Evolutionary conservation across 139 green algal species (phyloP), one percentile per base, ranked within the genome.

Genomic region (Coelastrella sp.): DNA sequence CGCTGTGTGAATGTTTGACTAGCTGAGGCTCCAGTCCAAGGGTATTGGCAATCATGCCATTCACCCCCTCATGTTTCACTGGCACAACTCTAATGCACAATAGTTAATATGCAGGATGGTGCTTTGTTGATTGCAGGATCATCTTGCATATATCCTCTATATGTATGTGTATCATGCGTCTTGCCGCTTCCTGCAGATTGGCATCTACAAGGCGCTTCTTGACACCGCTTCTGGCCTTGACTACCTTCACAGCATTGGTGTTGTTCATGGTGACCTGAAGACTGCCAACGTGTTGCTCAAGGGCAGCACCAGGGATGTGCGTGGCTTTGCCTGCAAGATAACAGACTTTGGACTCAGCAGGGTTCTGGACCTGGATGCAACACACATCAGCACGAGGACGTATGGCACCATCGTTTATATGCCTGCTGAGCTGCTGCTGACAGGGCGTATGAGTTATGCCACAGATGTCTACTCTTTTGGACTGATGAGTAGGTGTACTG

Each of bases 241-340:
- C 56, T 89, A 96, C 90, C 92, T 96, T 17, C 95, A 97, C 88
- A 63, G 76, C 22, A 78, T 92, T 59, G 90, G 91, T 61, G 89
- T 96, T 35, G 76, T 97, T 7, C 95, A 97, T 82, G 91, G 94
- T 56, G 95, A 97, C 91, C 90, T 97, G 19, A 97, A 97, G 92
- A 91, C 93, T 7, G 86, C 90, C 0, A 97, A 97, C 73, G 95
- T 97, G 79, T 82, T 97, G 93, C 88, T 96, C 20, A 95, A 94
- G 8, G 85, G 87, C 14, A 84, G 76, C 81, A 89, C 58, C 19
- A 74, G 81, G 12, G 93, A 95, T 63, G 79, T 87, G 7, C 80
- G 94, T 4, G 94, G 94, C 57, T 95, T 93, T 76, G 87, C 90
- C 79, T 95, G 90, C 90, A 98, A 98, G 92, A 89, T 95, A 60